Evolutionary conservation across 768 basidiomycete genomes (phyloP).

Genomic region (Calocera cornea): DNA sequence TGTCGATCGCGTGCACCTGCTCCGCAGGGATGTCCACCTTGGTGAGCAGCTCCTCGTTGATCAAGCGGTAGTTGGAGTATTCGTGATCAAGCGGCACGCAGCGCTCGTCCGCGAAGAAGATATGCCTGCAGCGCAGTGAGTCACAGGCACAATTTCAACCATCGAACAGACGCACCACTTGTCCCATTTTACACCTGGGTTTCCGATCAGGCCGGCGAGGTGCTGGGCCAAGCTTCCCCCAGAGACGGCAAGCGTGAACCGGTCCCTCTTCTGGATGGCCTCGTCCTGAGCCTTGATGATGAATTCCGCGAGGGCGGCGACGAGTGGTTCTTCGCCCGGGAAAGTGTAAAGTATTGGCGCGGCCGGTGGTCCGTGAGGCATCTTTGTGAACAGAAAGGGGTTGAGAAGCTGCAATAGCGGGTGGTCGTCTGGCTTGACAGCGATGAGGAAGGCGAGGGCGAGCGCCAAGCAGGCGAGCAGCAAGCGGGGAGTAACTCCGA

Average conservation of each 20-base stretch:
- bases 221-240: constrained; percentile 83
- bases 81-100: constrained; percentile 82
- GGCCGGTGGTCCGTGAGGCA: constrained; percentile 24
- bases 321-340: constrained; percentile 37
- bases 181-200: constrained; percentile 71
- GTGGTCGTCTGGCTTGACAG: no score
- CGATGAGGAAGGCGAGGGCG: background rate
- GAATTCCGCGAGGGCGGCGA: constrained; percentile 59
- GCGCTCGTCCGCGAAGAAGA: constrained; percentile 95
- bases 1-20: constrained; percentile 78
- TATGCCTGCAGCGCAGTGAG: constrained; percentile 49
- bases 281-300: constrained; percentile 80
- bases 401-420: background rate
- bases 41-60: constrained; percentile 57
- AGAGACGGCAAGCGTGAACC: constrained; percentile 85
- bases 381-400: background rate
- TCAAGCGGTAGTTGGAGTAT: constrained; percentile 83
- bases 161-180: constrained; percentile 55
- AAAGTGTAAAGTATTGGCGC: constrained; percentile 66
- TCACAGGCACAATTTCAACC: background rate
- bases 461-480: background rate
- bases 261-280: constrained; percentile 73
- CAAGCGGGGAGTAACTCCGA: background rate
- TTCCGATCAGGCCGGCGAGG: constrained; percentile 53
- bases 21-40: constrained; percentile 62